Base-by-base conservation (phyloP, 1,284 basidiomycete species). In the Kalmanozyma brasiliensis region DNA sequence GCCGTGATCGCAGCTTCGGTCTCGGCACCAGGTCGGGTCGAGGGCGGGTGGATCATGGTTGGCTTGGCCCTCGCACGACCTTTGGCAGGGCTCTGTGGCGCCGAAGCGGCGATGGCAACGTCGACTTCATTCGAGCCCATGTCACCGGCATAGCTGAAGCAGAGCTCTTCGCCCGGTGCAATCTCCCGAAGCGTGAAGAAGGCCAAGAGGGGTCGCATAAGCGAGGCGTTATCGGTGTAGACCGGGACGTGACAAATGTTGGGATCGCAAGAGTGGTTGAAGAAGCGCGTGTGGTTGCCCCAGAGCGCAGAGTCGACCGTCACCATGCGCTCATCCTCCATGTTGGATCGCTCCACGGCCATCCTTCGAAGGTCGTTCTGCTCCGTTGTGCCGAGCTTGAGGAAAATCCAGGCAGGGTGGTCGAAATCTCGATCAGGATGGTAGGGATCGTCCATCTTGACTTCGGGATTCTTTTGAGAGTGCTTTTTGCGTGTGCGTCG, bases 261-360 rank as follows among this genome's bases (percentile, higher is more conserved):
- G 0, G 93, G 92, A 63, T 92, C 88, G 77, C 93, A 95, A 16
- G 90, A 92, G 76, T 95, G 92, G 42, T 73, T 75, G 52, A 76
- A 70, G 41, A 70, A 78, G 8, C 76, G 53, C 8, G 74, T 68
- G 17, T 72, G 45, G 56, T 78, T 78, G 40, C 75, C 76, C 46
- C 58, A 71, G 0, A 77, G 61, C 1, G 59, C 63, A 16, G 68
- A 68, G 38, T 78, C 76, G 36, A 78, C 55, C 14, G 58, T 68
- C n/a, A 69, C 33, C 5, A 49, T 29, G 1, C 30, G 47, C 33
- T 40, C 35, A 26, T 64, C 61, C 43, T 64, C 60, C 57, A 57
- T 20, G 14, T 46, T 45, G 13, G 49, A 64, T 0, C 52, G 41
- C 11, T 43, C 23, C n/a, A 40, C 14, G 13, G 17, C 33, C 41